phyloP scores from a whole-genome alignment of 192 early-diverging fungal species.

The Pilobolus umbonatus region DNA sequence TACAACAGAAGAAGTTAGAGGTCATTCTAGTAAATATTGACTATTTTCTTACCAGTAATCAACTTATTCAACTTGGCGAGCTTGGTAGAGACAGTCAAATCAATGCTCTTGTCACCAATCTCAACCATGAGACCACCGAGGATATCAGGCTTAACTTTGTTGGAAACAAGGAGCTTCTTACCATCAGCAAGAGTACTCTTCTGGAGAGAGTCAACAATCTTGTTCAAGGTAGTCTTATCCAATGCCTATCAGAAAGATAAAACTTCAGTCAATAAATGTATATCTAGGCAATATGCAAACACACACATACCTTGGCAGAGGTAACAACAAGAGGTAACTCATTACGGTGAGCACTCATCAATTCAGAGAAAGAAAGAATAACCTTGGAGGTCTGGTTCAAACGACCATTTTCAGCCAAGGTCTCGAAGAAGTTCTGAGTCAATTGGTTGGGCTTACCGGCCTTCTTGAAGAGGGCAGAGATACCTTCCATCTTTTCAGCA shows the following conservation, averaged over 20 bases:
- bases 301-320: conserved; percentile 68
- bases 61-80: conserved; percentile 95
- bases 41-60: conserved; percentile 54
- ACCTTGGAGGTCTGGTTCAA: conserved; percentile 80
- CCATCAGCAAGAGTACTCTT: conserved; percentile 77
- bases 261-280: background rate
- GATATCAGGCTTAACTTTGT: conserved; percentile 89
- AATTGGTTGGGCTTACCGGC: conserved; percentile 67
- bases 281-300: background rate
- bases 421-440: conserved; percentile 88
- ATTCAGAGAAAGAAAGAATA: conserved; percentile 68
- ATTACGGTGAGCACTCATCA: conserved; percentile 87
- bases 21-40: background rate
- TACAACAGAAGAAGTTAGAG: background rate
- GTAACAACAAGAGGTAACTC: conserved; percentile 86
- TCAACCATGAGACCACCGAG: conserved; percentile 96
- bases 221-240: conserved; percentile 70
- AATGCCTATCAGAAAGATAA: conserved; percentile 52
- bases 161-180: conserved; percentile 80
- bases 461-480: conserved; percentile 56
- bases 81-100: conserved; percentile 92
- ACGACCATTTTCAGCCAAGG: conserved; percentile 93
- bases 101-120: conserved; percentile 97
- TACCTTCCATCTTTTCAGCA: conserved; percentile 69
- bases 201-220: conserved; percentile 33